Evolutionary conservation across 192 early-diverging fungal genomes (phyloP), one percentile per base, ranked within the genome.

Genomic region (Coemansia sp.): DNA sequence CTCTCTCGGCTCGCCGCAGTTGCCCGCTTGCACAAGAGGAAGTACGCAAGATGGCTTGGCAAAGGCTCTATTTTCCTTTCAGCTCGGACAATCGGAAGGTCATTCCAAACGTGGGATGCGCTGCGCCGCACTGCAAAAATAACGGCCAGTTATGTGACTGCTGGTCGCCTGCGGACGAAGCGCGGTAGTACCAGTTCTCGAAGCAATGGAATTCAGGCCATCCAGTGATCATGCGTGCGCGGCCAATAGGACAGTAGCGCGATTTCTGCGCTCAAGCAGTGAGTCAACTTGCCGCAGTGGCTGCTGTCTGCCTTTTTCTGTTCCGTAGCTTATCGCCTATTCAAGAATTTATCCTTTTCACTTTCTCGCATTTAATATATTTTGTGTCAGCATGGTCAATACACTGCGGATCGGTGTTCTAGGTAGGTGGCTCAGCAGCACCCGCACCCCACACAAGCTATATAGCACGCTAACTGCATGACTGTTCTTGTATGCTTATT

Each of bases 401-500:
- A 63, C 70, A 20, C 26, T 79, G 18, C 54, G 60, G 44, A 70
- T 79, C 63, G 76, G 76, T 38, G 76, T 79, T 58, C 70, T 79
- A n/a, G 68, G 68, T 70, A 60, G 38, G 68, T 37, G 8, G 31
- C 31, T 34, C 31, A 52, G 40, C 40, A n/a, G 40, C 40, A 44
- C 40, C 15, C 40, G 15, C 11, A 5, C 40, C 15, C 40, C 40
- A 3, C 40, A n/a, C 40, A n/a, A 12, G 14, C n/a, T 12, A n/a
- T n/a, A n/a, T 3, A 44, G 40, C 5, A 44, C 40, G 5, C 40
- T 44, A 44, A 44, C 12, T 44, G 40, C 15, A n/a, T n/a, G 15
- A 11, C 3, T 40, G 11, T n/a, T 44, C 14, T 15, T 44, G 40
- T 44, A 12, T 44, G 40, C 40, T n/a, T 44, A 44, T 44, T 14